phyloP scores from a whole-genome alignment of 2,329 filamentous ascomycete species.

The Cladosporium sp. region DNA sequence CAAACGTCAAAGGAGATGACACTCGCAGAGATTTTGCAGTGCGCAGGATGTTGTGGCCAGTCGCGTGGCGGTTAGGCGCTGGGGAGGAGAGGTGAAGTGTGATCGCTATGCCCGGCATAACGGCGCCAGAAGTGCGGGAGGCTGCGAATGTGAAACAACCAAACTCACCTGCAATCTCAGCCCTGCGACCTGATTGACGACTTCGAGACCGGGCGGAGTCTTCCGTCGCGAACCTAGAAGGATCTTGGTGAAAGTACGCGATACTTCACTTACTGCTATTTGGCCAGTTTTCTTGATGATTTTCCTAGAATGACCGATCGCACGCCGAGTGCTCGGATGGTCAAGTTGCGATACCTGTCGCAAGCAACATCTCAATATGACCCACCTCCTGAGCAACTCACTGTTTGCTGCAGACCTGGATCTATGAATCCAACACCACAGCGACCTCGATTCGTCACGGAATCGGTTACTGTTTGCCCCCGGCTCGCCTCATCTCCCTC shows the following conservation, averaged over 20 bases:
- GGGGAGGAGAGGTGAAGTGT: slow-evolving; percentile 1
- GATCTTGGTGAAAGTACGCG: not conserved
- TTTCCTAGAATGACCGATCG: not conserved
- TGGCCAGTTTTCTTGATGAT: not conserved
- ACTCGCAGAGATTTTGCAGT: not conserved
- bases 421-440: too few relatives aligned
- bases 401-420: too few relatives aligned
- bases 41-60: not conserved
- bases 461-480: too few relatives aligned
- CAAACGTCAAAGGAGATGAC: not conserved
- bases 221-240: slow-evolving; percentile 2
- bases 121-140: slow-evolving; percentile 2
- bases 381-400: not conserved
- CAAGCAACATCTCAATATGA: not conserved
- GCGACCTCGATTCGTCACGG: too few relatives aligned
- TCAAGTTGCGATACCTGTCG: not conserved
- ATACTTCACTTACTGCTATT: slow-evolving; percentile 1
- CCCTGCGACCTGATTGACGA: not conserved
- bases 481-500: not conserved
- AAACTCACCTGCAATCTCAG: slow-evolving; percentile 8
- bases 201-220: not conserved
- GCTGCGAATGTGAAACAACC: slow-evolving; percentile 9
- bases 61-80: not conserved
- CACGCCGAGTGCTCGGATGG: not conserved
- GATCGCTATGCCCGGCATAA: not conserved